A percentile compares a stretch with the other conserved stretches of the same genome.
phyloP scores from a whole-genome alignment of 2,329 filamentous ascomycete genomes.

The Fusarium agapanthi region DNA sequence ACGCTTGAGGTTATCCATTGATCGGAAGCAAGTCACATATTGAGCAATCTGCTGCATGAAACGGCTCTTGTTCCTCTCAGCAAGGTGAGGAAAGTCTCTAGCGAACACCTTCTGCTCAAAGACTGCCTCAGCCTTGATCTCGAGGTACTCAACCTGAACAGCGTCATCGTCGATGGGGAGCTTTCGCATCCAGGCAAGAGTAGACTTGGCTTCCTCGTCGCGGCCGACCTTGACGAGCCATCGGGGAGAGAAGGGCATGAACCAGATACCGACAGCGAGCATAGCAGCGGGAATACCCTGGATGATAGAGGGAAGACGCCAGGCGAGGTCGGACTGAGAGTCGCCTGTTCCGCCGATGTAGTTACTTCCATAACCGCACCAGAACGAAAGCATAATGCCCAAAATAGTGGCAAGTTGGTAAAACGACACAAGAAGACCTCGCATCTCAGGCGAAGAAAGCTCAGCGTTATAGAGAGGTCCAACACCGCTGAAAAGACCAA shows the following conservation, averaged over 20 bases:
- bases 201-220: conserved; percentile 67
- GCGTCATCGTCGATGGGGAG: conserved; percentile 67
- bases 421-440: conserved; percentile 71
- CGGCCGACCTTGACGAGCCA: conserved; percentile 79
- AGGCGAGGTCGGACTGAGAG: conserved; percentile 52
- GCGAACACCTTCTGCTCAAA: conserved; percentile 78
- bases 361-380: conserved; percentile 56
- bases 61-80: conserved; percentile 52
- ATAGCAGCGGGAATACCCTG: conserved; percentile 56
- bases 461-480: conserved; percentile 61
- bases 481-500: conserved; percentile 57
- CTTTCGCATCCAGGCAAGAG: conserved; percentile 19
- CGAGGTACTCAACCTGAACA: conserved; percentile 79
- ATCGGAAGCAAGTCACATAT: conserved; percentile 49
- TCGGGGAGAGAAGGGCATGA: conserved; percentile 81
- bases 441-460: conserved; percentile 69
- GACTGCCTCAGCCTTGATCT: conserved; percentile 80
- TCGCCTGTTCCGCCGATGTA: conserved; percentile 58
- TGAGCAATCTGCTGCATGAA: conserved; percentile 58
- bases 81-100: conserved; percentile 61
- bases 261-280: conserved; percentile 75
- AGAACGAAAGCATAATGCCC: conserved; percentile 60
- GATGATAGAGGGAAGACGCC: conserved; percentile 56
- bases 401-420: conserved; percentile 61
- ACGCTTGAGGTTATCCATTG: conserved; percentile 64